Evolutionary conservation across 495 filamentous ascomycete genomes (phyloP), one percentile per base, ranked within the genome.

Genomic region (Lepraria neglecta): DNA sequence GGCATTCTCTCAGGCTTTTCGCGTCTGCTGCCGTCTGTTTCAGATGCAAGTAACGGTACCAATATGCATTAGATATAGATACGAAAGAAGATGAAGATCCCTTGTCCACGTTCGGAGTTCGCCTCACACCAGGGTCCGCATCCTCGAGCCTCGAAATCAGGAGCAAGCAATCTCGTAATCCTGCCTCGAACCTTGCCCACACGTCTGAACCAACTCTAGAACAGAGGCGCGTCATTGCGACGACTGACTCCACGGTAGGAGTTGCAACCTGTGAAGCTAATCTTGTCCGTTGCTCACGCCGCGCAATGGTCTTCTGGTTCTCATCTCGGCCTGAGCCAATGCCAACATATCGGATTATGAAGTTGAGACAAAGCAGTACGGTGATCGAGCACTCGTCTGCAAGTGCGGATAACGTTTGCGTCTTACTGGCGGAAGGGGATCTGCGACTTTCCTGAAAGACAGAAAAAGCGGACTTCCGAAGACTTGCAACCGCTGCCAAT

Each of bases 41-140:
- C 17, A 77, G 71, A 61, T 80, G 77, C 43, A 81, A 68, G 58
- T 83, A 81, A 27, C 85, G 80, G 24, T 84, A 77, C 77, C 88
- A 94, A 69, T 90, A 92, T 17, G 90, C 75, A 69, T 92, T 90
- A 0, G 90, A 94, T 33, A 95, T 76, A 68, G 85, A 80, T 30
- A 84, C 76, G 54, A 82, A 70, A 21, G 35, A 35, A 17, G 46
- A 56, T 47, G 52, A 59, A 48, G 38, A 15, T n/a, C 19, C 24
- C 6, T 33, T 71, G 7, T 60, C 59, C 14, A 68, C 69, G 31
- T 63, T 63, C 19, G 76, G 69, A 14, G 61, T 55, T 7, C 57
- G 45, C 14, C 45, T 33, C 10, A 62, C 42, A 21, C 75, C 64
- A 35, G 57, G 24, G 27, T 67, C 54, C 53, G 60, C 52, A 54